Conservation (phyloP, 352 stramenopile species). For the Elongisporangium undulatum region DNA sequence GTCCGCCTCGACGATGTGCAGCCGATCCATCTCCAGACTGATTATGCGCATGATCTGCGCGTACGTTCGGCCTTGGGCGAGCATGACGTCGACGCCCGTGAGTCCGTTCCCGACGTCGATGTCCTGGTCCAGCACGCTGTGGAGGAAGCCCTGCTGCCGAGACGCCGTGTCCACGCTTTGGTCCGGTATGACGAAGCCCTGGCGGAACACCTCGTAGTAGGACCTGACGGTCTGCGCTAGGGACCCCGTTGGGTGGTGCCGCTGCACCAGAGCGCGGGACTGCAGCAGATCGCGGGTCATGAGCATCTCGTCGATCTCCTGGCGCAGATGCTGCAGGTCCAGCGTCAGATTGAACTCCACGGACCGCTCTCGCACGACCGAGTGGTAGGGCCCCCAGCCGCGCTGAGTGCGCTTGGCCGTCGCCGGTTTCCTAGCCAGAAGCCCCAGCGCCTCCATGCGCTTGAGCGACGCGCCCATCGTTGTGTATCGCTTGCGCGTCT, state of each 20-base stretch:
- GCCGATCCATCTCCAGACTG: conserved; percentile 3
- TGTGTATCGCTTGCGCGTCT: background rate
- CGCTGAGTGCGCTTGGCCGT: background rate
- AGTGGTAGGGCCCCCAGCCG: background rate
- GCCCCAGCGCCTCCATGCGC: background rate
- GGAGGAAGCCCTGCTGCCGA: conserved; percentile 15
- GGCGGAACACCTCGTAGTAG: background rate
- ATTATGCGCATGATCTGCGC: conserved; percentile 15
- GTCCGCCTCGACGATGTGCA: conserved; percentile 8
- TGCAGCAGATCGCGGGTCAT: background rate
- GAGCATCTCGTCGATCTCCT: background rate
- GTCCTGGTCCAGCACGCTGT: conserved; percentile 18
- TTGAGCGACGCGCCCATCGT: background rate
- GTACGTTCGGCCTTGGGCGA: background rate
- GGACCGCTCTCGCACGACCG: background rate
- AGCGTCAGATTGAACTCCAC: background rate
- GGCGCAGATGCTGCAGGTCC: background rate
- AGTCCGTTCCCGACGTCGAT: conserved; percentile 18
- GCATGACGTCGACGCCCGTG: conserved; percentile 14
- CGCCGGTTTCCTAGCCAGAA: background rate
- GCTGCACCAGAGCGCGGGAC: background rate
- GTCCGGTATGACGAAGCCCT: background rate
- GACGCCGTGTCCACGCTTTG: background rate
- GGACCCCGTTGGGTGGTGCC: background rate
- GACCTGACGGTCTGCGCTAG: background rate